phyloP scores from a whole-genome alignment of 2,329 filamentous ascomycete species.

The Hypoxylon sp. region DNA sequence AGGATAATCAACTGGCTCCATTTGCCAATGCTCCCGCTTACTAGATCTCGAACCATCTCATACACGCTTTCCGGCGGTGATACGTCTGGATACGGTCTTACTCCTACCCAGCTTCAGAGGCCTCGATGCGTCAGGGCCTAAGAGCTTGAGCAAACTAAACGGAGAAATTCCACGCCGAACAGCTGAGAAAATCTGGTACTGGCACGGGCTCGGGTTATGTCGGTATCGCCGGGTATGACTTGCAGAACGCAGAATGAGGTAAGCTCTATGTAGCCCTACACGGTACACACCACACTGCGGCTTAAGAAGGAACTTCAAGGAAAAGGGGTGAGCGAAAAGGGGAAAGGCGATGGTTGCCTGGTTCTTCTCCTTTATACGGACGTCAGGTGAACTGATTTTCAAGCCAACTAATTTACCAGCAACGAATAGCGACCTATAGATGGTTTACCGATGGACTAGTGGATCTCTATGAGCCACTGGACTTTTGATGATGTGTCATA shows the following conservation, averaged over 20 bases:
- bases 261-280: neutral
- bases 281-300: neutral
- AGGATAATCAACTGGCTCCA: neutral
- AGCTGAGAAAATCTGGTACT: neutral
- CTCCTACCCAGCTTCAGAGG: neutral
- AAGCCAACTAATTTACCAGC: neutral
- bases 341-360: neutral
- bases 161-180: neutral
- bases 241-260: conserved; percentile 4
- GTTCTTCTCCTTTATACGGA: neutral
- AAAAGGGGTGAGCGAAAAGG: neutral
- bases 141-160: neutral
- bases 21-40: neutral
- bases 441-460: neutral
- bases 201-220: neutral
- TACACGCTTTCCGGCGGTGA: neutral
- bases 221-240: neutral
- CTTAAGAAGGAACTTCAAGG: neutral
- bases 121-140: neutral
- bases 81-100: neutral
- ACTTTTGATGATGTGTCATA: neutral
- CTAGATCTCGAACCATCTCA: neutral
- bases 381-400: neutral
- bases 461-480: neutral
- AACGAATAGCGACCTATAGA: neutral